Evolutionary conservation across 2,329 filamentous ascomycete species (phyloP).

Genomic region (Achaetomium macrosporum): DNA sequence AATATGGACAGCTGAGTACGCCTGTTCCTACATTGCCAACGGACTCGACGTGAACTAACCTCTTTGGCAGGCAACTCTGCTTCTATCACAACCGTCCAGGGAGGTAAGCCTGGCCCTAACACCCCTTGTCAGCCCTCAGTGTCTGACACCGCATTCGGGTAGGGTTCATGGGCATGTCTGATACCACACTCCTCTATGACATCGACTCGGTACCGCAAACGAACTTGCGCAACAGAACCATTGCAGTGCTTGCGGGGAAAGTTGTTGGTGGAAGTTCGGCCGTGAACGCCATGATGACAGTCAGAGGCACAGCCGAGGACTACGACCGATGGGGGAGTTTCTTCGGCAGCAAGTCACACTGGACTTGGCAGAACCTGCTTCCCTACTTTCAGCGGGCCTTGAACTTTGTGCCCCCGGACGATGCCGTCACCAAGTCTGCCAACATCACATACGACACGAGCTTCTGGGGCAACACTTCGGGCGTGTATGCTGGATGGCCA

Average conservation of each 20-base stretch:
- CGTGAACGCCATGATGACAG: conserved; percentile 25
- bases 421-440: conserved; percentile 10
- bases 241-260: conserved; percentile 23
- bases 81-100: conserved; percentile 18
- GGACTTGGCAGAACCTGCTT: conserved; percentile 21
- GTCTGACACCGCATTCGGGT: no score
- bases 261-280: conserved; percentile 31
- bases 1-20: conserved; percentile 22
- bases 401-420: conserved; percentile 19
- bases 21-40: not conserved
- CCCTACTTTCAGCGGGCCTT: conserved; percentile 22
- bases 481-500: conserved; percentile 35
- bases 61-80: conserved; percentile 18
- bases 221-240: conserved; percentile 25
- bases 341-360: conserved; percentile 22
- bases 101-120: conserved; percentile 1
- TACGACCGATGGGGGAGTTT: conserved; percentile 22
- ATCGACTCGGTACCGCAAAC: conserved; percentile 28
- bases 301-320: conserved; percentile 18
- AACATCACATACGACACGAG: conserved; percentile 21
- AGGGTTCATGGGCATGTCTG: conserved; percentile 18
- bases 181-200: conserved; percentile 22
- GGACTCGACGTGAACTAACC: not conserved
- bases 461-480: conserved; percentile 35
- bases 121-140: no score